Conservation (phyloP, 2,329 filamentous ascomycete genomes). For the Diaporthe aspalathi region DNA sequence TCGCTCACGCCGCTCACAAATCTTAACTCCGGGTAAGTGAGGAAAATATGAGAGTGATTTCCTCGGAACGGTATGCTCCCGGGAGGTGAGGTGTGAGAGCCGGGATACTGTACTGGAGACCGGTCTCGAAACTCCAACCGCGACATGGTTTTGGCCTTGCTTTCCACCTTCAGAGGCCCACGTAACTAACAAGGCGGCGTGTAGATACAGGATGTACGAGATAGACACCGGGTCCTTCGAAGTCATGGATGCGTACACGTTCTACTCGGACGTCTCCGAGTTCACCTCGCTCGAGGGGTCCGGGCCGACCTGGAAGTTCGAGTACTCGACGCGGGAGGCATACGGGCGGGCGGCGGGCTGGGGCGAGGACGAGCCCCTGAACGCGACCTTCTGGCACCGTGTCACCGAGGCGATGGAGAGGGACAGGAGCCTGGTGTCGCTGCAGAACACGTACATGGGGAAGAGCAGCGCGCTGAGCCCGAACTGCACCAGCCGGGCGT, state of each 20-base stretch:
- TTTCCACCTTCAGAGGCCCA: neutral
- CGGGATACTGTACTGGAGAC: too few species aligned
- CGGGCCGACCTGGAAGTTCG: constrained; percentile 53
- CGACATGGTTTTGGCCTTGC: too few species aligned
- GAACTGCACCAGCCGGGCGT: constrained; percentile 62
- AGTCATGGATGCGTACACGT: constrained; percentile 55
- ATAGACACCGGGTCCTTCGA: constrained; percentile 57
- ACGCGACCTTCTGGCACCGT: constrained; percentile 69
- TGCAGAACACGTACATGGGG: constrained; percentile 63
- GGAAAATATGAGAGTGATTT: neutral
- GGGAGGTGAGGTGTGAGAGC: neutral
- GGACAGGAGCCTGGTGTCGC: constrained; percentile 59
- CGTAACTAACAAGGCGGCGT: neutral
- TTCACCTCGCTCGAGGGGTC: constrained; percentile 50
- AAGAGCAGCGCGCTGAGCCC: constrained; percentile 62
- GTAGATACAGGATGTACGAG: constrained; percentile 55
- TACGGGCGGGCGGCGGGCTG: constrained; percentile 53
- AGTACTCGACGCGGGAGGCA: constrained; percentile 56
- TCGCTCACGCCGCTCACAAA: constrained; percentile 60
- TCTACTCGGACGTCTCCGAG: constrained; percentile 54
- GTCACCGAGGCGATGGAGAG: constrained; percentile 68
- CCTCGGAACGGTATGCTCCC: neutral
- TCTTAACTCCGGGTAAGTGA: constrained; percentile 50
- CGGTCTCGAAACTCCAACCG: neutral
- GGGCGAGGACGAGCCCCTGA: constrained; percentile 62